Conservation (phyloP, 179 eudicot genomes). For the Spinacia oleracea region DNA sequence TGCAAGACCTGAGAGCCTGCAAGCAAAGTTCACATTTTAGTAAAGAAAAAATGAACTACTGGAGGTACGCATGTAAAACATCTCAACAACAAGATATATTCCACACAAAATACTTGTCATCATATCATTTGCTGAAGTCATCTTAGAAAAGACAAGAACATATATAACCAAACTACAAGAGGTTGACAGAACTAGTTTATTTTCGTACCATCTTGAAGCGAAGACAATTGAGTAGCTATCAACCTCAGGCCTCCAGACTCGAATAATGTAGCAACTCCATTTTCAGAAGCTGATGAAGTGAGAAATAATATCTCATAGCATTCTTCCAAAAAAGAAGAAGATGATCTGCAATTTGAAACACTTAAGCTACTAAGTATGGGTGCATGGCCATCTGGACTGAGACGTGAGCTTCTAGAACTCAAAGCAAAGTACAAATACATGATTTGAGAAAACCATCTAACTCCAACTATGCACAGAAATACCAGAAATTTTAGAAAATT, state of each 20-base stretch:
- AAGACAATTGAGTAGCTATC: constrained; percentile 60
- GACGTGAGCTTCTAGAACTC: background rate
- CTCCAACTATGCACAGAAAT: background rate
- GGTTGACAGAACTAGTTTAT: background rate
- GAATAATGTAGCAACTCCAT: constrained; percentile 47
- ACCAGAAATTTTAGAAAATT: background rate
- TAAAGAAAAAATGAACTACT: background rate
- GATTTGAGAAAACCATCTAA: background rate
- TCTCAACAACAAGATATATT: background rate
- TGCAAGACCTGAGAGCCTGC: constrained; percentile 65
- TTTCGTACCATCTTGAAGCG: constrained; percentile 58
- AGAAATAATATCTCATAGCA: constrained; percentile 70
- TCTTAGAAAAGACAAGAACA: background rate
- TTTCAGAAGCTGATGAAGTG: constrained; percentile 49
- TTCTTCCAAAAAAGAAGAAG: constrained; percentile 45
- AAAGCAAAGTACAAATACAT: background rate
- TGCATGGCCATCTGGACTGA: background rate
- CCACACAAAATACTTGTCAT: background rate
- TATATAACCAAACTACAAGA: constrained; percentile 1
- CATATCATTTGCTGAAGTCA: background rate
- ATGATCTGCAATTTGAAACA: constrained; percentile 42
- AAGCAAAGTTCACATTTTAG: constrained; percentile 20
- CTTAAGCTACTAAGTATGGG: constrained; percentile 10
- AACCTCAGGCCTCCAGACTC: constrained; percentile 61
- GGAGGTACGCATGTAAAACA: background rate